These are phyloP conservation scores for Cyberlindnera nakhonratchasimensis DNA, from an alignment of 805 yeast species.

Conservation along the genomic window DNA sequence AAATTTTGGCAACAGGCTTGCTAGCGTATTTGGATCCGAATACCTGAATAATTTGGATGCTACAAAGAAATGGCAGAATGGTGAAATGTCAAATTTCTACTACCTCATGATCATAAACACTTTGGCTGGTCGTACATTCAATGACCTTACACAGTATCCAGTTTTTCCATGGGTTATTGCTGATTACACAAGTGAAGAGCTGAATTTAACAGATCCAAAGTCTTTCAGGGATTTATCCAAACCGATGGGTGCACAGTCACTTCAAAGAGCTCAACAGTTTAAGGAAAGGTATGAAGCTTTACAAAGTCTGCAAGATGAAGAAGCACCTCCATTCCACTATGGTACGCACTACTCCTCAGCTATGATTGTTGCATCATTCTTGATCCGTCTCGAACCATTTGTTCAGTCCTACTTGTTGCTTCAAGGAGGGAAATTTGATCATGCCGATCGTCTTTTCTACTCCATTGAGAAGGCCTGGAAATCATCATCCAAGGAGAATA, in stretches of 20 bases:
- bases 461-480: constrained; percentile 77
- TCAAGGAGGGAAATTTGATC: constrained; percentile 89
- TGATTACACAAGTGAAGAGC: constrained; percentile 66
- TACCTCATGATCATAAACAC: constrained; percentile 79
- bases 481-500: constrained; percentile 73
- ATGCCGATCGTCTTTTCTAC: constrained; percentile 76
- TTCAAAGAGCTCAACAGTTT: constrained; percentile 57
- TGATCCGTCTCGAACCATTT: constrained; percentile 76
- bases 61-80: constrained; percentile 70
- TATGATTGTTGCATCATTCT: constrained; percentile 82
- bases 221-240: constrained; percentile 73
- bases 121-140: constrained; percentile 83
- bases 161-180: constrained; percentile 90
- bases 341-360: constrained; percentile 94
- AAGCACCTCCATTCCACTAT: constrained; percentile 79
- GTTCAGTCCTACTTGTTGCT: constrained; percentile 72
- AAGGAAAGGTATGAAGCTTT: constrained; percentile 71
- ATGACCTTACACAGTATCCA: constrained; percentile 87
- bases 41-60: constrained; percentile 39
- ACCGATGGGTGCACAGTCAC: constrained; percentile 89
- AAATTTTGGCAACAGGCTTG: constrained; percentile 40
- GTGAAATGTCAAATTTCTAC: constrained; percentile 79
- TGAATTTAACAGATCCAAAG: constrained; percentile 62
- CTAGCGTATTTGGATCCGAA: constrained; percentile 42
- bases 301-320: constrained; percentile 52